Percentiles rank a stretch among this genome's conserved stretches.
These are phyloP conservation scores for Candida stauntonica DNA, from an alignment of 805 yeast genomes.

Conservation along the genomic window DNA sequence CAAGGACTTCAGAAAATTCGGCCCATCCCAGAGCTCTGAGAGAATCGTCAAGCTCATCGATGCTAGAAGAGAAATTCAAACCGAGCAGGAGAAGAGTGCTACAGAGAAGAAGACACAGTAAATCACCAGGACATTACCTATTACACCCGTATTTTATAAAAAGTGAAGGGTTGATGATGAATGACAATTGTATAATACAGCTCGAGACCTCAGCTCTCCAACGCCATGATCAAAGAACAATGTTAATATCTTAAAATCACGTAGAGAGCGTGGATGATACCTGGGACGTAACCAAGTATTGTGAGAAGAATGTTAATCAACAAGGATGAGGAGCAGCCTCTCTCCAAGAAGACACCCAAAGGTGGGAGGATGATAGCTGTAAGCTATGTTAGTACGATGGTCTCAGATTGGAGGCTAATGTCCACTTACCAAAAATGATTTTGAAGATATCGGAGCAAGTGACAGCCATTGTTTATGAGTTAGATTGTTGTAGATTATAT, in stretches of 20 bases:
- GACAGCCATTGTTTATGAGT: constrained; percentile 37
- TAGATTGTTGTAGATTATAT: background rate
- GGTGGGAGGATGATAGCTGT: constrained; percentile 51
- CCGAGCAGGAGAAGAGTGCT: constrained; percentile 2
- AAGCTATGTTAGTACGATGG: background rate
- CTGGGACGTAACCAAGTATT: constrained; percentile 69
- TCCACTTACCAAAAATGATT: constrained; percentile 31
- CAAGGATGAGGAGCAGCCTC: constrained; percentile 38
- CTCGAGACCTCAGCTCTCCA: too few species aligned
- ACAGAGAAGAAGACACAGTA: constrained; percentile 16
- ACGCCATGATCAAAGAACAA: too few species aligned
- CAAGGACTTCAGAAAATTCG: constrained; percentile 63
- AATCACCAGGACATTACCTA: too few species aligned
- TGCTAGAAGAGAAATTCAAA: constrained; percentile 17
- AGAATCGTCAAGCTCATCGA: constrained; percentile 31
- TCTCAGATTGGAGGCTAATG: background rate
- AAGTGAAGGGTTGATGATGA: background rate
- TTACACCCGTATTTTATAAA: too few species aligned
- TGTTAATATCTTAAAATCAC: constrained; percentile 34
- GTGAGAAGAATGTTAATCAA: constrained; percentile 53
- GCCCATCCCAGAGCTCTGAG: constrained; percentile 50
- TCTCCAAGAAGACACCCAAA: constrained; percentile 51
- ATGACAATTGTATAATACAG: too few species aligned
- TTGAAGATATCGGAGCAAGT: constrained; percentile 47
- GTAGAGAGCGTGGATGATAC: constrained; percentile 57